phyloP scores from a whole-genome alignment of 257 asterid species.

The Craterostigma plantagineum region DNA sequence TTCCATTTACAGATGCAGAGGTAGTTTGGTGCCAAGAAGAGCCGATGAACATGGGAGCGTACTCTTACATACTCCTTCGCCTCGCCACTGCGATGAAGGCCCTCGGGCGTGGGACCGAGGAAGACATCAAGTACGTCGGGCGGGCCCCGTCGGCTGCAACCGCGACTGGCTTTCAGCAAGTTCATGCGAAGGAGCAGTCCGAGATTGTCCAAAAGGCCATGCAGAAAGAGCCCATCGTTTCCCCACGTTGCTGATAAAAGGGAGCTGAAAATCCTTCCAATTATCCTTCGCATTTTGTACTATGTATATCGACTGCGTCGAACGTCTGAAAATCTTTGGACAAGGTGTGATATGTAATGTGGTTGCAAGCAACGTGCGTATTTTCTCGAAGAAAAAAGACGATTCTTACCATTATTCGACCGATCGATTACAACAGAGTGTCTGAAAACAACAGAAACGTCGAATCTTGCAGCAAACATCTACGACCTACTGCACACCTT shows the following conservation, averaged over 20 bases:
- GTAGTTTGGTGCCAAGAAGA: constrained; percentile 78
- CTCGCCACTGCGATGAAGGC: constrained; percentile 76
- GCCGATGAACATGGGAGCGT: constrained; percentile 82
- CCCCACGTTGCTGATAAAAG: background rate
- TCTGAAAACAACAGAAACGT: too few relatives aligned
- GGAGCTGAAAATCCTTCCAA: too few relatives aligned
- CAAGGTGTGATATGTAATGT: too few relatives aligned
- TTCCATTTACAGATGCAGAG: constrained; percentile 35
- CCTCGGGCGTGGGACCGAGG: constrained; percentile 45
- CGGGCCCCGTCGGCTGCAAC: constrained; percentile 98
- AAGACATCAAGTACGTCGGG: constrained; percentile 65
- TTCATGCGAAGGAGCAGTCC: constrained; percentile 66
- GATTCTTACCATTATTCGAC: too few relatives aligned
- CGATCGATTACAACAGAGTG: too few relatives aligned
- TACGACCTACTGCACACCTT: too few relatives aligned
- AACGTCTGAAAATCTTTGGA: too few relatives aligned
- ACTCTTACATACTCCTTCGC: constrained; percentile 50
- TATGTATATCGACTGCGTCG: too few relatives aligned
- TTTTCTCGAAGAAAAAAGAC: too few relatives aligned
- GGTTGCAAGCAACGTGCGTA: too few relatives aligned
- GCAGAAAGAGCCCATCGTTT: constrained; percentile 38
- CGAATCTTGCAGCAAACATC: too few relatives aligned
- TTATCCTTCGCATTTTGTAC: too few relatives aligned
- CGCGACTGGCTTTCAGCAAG: constrained; percentile 74
- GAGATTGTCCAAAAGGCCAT: constrained; percentile 61